These are phyloP conservation scores for Dactylellina cionopaga DNA, from an alignment of 2,329 filamentous ascomycete species.

Conservation along the genomic window DNA sequence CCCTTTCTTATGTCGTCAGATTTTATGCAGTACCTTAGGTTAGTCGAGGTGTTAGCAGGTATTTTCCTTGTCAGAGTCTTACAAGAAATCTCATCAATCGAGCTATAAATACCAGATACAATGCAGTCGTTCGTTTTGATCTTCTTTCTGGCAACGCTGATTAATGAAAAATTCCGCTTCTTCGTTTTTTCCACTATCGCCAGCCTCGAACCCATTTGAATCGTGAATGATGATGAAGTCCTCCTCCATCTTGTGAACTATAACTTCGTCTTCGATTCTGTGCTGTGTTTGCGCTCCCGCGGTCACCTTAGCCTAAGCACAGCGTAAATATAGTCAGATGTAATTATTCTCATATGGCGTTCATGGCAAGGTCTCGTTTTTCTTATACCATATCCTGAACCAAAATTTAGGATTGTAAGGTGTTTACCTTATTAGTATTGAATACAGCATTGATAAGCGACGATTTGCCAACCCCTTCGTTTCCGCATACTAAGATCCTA, in stretches of 20 bases:
- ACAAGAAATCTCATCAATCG: not conserved
- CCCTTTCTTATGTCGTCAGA: constrained; percentile 1
- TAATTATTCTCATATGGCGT: too few species aligned
- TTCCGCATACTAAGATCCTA: constrained; percentile 29
- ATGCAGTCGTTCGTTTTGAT: constrained; percentile 7
- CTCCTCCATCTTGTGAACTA: constrained; percentile 12
- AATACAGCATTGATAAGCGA: constrained; percentile 31
- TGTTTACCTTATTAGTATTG: constrained; percentile 5
- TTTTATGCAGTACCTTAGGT: constrained; percentile 3
- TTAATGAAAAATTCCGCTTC: constrained; percentile 7
- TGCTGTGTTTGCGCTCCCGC: constrained; percentile 6
- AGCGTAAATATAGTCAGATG: not conserved
- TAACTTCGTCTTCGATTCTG: constrained; percentile 24
- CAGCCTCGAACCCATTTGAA: constrained; percentile 27
- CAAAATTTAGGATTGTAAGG: not conserved
- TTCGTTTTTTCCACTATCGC: constrained; percentile 12
- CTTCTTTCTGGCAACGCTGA: not conserved
- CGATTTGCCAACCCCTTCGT: constrained; percentile 20
- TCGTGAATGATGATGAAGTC: constrained; percentile 35
- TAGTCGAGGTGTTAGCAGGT: not conserved
- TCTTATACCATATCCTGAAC: not conserved
- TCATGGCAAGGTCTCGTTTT: too few species aligned
- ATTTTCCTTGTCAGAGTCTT: too few species aligned
- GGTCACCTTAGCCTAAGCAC: constrained; percentile 2
- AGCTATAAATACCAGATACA: constrained; percentile 21